Conservation (phyloP, 2,329 filamentous ascomycete species). For the Aspergillus ustus region DNA sequence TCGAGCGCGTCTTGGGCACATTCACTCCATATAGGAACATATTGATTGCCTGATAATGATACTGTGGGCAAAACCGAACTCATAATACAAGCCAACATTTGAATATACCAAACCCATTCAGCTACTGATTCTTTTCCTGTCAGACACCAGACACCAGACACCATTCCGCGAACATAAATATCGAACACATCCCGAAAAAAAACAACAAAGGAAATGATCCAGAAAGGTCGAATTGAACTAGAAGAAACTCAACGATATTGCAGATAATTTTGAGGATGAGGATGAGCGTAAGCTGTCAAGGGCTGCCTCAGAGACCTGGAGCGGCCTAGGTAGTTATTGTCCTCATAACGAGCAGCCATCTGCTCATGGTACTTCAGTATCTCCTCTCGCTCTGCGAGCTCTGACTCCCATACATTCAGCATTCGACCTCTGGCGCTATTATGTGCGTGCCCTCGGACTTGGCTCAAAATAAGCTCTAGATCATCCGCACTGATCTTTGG, state of each 20-base stretch:
- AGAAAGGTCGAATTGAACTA: conserved; percentile 1
- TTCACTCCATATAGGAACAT: not conserved
- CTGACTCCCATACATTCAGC: conserved; percentile 21
- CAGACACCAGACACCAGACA: not conserved
- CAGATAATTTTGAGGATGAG: conserved; percentile 22
- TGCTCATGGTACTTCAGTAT: conserved; percentile 22
- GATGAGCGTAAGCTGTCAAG: conserved; percentile 19
- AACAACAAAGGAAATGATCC: conserved; percentile 13
- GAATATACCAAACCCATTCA: not conserved
- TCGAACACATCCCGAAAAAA: not conserved
- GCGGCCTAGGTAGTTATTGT: conserved; percentile 11
- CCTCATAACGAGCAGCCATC: conserved; percentile 23
- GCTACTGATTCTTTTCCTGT: not conserved
- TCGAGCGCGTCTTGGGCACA: conserved; percentile 4
- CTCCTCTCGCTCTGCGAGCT: conserved; percentile 12
- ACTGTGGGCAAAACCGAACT: not conserved
- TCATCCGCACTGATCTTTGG: conserved; percentile 17
- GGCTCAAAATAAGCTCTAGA: conserved; percentile 19
- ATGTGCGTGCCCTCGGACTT: conserved; percentile 16
- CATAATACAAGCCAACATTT: not conserved
- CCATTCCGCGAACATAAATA: not conserved
- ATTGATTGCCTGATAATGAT: not conserved
- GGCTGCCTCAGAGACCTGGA: conserved; percentile 26
- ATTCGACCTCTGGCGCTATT: conserved; percentile 34
- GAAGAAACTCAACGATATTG: not conserved